Evolutionary conservation across 2,329 filamentous ascomycete species (phyloP).

Genomic region (Colletotrichum brevisporum): DNA sequence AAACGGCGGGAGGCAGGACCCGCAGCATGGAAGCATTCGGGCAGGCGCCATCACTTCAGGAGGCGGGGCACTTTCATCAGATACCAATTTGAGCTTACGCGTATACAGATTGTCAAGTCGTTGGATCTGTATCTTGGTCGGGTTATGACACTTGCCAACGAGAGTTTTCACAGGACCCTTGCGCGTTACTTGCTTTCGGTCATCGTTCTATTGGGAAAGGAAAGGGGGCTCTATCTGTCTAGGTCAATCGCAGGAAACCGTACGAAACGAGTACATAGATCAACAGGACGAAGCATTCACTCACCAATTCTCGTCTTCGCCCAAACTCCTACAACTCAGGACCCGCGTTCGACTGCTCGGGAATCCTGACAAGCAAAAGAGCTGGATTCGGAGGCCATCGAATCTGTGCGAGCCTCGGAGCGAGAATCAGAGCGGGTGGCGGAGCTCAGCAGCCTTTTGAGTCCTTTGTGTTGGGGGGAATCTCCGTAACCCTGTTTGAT

Average conservation of each 20-base stretch:
- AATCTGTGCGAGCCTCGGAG: constrained; percentile 10
- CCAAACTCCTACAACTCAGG: background rate
- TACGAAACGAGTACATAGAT: constrained; percentile 37
- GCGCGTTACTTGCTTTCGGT: constrained; percentile 29
- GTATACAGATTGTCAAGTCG: constrained; percentile 38
- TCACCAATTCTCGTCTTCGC: constrained; percentile 14
- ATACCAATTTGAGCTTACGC: constrained; percentile 41
- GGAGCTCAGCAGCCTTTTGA: constrained; percentile 2
- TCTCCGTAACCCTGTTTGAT: background rate
- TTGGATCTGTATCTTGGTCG: constrained; percentile 37
- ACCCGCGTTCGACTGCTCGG: constrained; percentile 13
- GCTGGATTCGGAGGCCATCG: constrained; percentile 16
- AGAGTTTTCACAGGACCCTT: constrained; percentile 27
- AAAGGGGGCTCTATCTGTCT: constrained; percentile 32
- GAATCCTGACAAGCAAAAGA: constrained; percentile 24
- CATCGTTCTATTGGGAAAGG: constrained; percentile 24
- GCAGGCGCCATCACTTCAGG: constrained; percentile 37
- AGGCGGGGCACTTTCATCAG: constrained; percentile 36
- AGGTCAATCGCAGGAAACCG: constrained; percentile 24
- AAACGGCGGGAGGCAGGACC: constrained; percentile 17
- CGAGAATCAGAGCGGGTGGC: constrained; percentile 2
- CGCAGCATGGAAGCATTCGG: constrained; percentile 30
- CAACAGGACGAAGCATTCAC: constrained; percentile 34
- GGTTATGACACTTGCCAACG: constrained; percentile 20
- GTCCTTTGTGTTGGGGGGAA: background rate